Evolutionary conservation across 768 basidiomycete genomes (phyloP).

Genomic region (Leccinum subtestaceum): DNA sequence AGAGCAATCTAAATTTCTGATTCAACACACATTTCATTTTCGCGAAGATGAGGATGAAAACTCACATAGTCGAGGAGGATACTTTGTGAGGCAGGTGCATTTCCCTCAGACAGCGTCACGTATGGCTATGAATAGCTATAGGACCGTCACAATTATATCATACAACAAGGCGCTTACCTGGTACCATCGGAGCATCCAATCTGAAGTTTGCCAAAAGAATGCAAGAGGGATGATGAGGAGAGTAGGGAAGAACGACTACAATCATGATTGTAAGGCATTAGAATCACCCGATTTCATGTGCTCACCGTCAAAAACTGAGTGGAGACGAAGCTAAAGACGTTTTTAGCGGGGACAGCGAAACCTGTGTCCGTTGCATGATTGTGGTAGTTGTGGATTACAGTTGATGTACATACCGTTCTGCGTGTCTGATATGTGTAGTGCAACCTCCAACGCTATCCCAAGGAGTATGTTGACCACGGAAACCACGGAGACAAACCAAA

Average conservation of each 20-base stretch:
- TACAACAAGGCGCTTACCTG: conserved; percentile 42
- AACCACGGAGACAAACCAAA: conserved; percentile 39
- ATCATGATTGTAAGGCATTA: neutral
- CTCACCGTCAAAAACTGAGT: conserved; percentile 44
- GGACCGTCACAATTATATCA: neutral
- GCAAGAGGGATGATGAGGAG: conserved; percentile 49
- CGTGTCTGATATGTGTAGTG: conserved; percentile 15
- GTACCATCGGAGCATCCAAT: conserved; percentile 54
- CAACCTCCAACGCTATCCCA: conserved; percentile 16
- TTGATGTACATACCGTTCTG: conserved; percentile 14
- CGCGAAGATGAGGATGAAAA: neutral
- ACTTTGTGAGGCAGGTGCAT: conserved; percentile 53
- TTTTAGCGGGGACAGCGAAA: conserved; percentile 48
- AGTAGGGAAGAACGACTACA: conserved; percentile 59
- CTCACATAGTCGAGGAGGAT: conserved; percentile 67
- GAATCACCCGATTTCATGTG: conserved; percentile 4
- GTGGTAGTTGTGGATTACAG: neutral
- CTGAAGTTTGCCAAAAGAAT: conserved; percentile 48
- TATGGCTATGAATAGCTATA: conserved; percentile 50
- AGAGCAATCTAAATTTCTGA: conserved; percentile 36
- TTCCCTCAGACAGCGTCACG: conserved; percentile 51
- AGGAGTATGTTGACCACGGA: conserved; percentile 42
- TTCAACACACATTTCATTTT: conserved; percentile 1
- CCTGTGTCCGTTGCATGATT: conserved; percentile 37
- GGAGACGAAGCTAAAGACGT: conserved; percentile 49